Evolutionary conservation across 164 flowering plant genomes (phyloP), one percentile per base, ranked within the genome.

Genomic region (Paratinospora sagittata): DNA sequence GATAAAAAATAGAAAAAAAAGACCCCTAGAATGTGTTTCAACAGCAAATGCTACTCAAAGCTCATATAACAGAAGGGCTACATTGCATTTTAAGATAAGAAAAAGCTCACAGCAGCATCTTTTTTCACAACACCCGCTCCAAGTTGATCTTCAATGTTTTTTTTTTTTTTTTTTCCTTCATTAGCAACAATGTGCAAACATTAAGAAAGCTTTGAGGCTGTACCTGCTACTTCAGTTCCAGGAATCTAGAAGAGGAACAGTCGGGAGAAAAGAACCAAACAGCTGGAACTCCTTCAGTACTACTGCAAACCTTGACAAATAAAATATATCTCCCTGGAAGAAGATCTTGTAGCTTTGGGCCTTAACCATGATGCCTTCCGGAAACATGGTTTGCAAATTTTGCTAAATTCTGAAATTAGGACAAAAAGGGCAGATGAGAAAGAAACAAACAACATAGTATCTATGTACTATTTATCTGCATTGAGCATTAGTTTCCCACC

Each of bases 261-360:
- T 21, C 47, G n/a, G 4, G 11, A 12, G 30, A 12, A n/a, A n/a
- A 21, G 43, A 26, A 30, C 12, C 26, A 10, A 58, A 27, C 57
- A 17, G 39, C 63, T 47, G 3, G 21, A 61, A 41, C n/a, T 75
- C 65, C 27, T 61, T 66, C 27, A 26, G 43, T 1, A 61, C 55
- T 63, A 67, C 34, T 13, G 70, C 71, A 84, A 78, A 26, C 90
- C 87, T 77, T 89, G 97, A 82, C 98, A 91, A 64, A 95, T 85
- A 69, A 95, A 78, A 85, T 95, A 95, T n/a, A 92, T 92, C 81
- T 95, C 99, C 77, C 91, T 90, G 0, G 99, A 95, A 33, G 90
- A 79, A 23, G 97, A 81, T 73, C 94, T 84, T 69, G 99, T 95
- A 63, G 98, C 99, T 82, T 95, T 95, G 30, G 99, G 99, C 83